Percentiles rank a stretch among this genome's conserved stretches.
Evolutionary conservation across 352 stramenopile species (phyloP).

Genomic region (Globisporangium solare): DNA sequence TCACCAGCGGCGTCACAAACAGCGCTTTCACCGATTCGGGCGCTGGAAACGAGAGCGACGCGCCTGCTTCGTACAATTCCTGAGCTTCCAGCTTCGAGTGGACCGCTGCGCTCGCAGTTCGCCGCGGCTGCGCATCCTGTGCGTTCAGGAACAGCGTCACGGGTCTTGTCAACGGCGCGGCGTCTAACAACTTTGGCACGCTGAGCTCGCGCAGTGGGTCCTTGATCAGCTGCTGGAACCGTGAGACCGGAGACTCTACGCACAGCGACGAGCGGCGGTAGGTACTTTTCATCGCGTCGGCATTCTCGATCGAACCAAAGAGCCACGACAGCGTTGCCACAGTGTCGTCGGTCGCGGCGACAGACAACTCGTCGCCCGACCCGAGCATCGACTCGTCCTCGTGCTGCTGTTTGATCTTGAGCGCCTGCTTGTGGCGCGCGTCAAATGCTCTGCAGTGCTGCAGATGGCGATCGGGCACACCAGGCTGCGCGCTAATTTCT

Average conservation of each 20-base stretch:
- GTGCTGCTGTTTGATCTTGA: too few species aligned
- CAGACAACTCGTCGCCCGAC: too few species aligned
- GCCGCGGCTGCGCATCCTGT: neutral
- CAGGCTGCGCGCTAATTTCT: too few species aligned
- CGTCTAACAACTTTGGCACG: slow-evolving; percentile 22
- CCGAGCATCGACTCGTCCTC: too few species aligned
- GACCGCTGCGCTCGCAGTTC: neutral
- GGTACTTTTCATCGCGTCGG: slow-evolving; percentile 17
- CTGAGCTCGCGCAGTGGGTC: slow-evolving; percentile 26
- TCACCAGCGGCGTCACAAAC: slow-evolving; percentile 23
- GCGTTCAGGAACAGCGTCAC: slow-evolving; percentile 6
- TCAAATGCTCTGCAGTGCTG: too few species aligned
- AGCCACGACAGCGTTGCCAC: slow-evolving; percentile 15
- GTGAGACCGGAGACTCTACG: slow-evolving; percentile 19
- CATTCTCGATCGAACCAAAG: slow-evolving; percentile 25
- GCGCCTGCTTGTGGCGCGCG: too few species aligned
- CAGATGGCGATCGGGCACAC: too few species aligned
- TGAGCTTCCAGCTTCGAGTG: neutral
- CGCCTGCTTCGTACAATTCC: slow-evolving; percentile 5
- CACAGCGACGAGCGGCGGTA: slow-evolving; percentile 18
- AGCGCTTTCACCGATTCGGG: slow-evolving; percentile 13
- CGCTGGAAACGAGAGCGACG: slow-evolving; percentile 23
- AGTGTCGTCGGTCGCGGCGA: too few species aligned
- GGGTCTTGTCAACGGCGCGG: slow-evolving; percentile 8
- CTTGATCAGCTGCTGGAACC: slow-evolving; percentile 29